These are phyloP conservation scores for Dendrobium huoshanense DNA, from an alignment of 106 monocot species.

Conservation along the genomic window DNA sequence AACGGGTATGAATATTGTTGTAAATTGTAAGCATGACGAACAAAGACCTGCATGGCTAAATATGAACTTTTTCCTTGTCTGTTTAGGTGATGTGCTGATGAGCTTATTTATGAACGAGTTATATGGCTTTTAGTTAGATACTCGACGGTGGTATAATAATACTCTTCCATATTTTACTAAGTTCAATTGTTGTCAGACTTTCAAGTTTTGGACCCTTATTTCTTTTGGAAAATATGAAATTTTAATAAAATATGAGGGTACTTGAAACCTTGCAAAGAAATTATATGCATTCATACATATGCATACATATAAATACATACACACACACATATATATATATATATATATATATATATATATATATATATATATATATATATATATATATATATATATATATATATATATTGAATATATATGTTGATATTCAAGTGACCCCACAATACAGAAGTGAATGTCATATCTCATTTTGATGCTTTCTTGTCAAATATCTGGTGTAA, in stretches of 20 bases:
- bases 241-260: background rate
- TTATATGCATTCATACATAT: too few species aligned
- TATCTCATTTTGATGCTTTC: too few species aligned
- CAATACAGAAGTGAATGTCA: too few species aligned
- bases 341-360: too few species aligned
- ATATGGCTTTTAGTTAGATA: slow-evolving; percentile 93
- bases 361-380: too few species aligned
- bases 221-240: background rate
- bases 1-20: background rate
- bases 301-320: too few species aligned
- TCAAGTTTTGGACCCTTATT: background rate
- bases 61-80: background rate
- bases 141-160: slow-evolving; percentile 68
- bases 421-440: background rate
- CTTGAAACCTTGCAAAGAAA: background rate
- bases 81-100: slow-evolving; percentile 84
- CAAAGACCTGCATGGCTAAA: background rate
- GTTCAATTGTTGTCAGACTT: background rate
- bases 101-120: slow-evolving; percentile 98
- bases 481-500: too few species aligned
- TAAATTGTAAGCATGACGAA: background rate
- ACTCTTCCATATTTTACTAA: background rate
- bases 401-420: background rate
- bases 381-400: too few species aligned
- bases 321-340: too few species aligned